A percentile compares a stretch with the other conserved stretches of the same genome.
Evolutionary conservation across 2,329 filamentous ascomycete species (phyloP).

Genomic region (Fusarium sp.): DNA sequence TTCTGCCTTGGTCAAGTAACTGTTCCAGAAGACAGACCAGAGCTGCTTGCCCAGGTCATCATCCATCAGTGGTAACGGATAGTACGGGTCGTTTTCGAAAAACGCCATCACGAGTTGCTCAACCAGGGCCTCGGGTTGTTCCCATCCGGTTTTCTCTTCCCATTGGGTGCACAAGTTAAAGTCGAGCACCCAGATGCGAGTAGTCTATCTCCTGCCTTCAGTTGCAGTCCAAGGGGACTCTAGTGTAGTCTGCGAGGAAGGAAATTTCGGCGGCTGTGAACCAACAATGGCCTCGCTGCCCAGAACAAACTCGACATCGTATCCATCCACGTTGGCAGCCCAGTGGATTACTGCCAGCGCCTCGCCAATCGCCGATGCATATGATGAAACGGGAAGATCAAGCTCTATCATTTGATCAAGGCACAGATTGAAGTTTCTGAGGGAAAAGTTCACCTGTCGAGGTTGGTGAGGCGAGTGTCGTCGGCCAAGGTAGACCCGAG

Average conservation of each 20-base stretch:
- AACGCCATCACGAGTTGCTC: constrained; percentile 33
- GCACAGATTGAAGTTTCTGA: constrained; percentile 39
- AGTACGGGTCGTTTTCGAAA: constrained; percentile 43
- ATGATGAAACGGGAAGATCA: constrained; percentile 9
- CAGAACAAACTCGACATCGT: constrained; percentile 40
- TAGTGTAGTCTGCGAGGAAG: not conserved
- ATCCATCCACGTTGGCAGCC: constrained; percentile 32
- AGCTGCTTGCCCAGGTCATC: constrained; percentile 16
- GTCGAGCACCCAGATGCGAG: constrained; percentile 36
- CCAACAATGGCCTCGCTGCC: constrained; percentile 12
- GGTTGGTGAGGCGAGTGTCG: constrained; percentile 4
- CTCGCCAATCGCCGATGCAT: constrained; percentile 32
- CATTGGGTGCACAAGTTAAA: constrained; percentile 33
- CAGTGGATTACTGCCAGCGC: constrained; percentile 42
- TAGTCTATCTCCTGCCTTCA: not conserved
- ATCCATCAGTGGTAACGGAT: constrained; percentile 34
- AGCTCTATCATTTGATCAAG: constrained; percentile 37
- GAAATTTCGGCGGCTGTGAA: not conserved
- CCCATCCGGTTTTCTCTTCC: constrained; percentile 19
- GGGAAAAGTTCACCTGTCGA: constrained; percentile 28
- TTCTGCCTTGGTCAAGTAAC: not conserved
- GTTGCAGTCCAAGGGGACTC: not conserved
- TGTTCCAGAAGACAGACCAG: constrained; percentile 22
- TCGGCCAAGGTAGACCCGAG: constrained; percentile 32
- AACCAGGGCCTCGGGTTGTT: constrained; percentile 20